A percentile compares a stretch with the other conserved stretches of the same genome.
phyloP scores from a whole-genome alignment of 805 yeast genomes.

The Babjeviella inositovora region DNA sequence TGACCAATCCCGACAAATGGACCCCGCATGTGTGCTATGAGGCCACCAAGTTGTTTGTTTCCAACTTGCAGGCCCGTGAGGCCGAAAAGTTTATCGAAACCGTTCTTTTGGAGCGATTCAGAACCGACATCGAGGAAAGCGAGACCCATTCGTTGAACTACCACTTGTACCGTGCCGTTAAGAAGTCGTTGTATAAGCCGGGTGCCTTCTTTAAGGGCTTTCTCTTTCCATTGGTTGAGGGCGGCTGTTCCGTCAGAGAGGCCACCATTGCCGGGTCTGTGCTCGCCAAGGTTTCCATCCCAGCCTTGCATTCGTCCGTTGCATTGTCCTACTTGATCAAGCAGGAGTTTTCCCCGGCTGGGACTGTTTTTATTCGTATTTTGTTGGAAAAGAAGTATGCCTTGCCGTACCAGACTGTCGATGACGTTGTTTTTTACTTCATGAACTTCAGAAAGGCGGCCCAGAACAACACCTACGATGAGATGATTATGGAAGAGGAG shows the following conservation, averaged over 20 bases:
- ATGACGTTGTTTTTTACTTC: conserved; percentile 85
- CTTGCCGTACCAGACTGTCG: conserved; percentile 90
- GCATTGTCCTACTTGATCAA: conserved; percentile 78
- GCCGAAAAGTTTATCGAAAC: conserved; percentile 69
- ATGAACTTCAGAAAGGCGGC: conserved; percentile 70
- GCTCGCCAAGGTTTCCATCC: conserved; percentile 76
- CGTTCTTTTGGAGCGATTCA: conserved; percentile 57
- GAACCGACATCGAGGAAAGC: conserved; percentile 53
- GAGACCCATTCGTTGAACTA: conserved; percentile 75
- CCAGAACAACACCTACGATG: conserved; percentile 17
- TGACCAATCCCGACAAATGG: conserved; percentile 88
- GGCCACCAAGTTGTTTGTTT: conserved; percentile 87
- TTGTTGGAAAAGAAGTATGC: conserved; percentile 92
- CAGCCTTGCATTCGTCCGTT: conserved; percentile 91
- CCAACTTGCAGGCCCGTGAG: conserved; percentile 74
- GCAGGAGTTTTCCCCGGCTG: conserved; percentile 74
- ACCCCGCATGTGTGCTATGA: conserved; percentile 90
- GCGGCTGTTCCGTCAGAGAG: conserved; percentile 82
- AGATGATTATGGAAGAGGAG: conserved; percentile 15
- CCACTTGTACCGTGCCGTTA: conserved; percentile 82
- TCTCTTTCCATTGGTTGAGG: conserved; percentile 76
- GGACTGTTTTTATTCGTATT: conserved; percentile 79
- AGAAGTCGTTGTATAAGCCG: conserved; percentile 90
- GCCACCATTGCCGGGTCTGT: conserved; percentile 93
- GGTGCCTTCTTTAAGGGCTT: conserved; percentile 97